Base-by-base conservation (phyloP, 345 rosid species). In the Crucihimalaya himalaica region DNA sequence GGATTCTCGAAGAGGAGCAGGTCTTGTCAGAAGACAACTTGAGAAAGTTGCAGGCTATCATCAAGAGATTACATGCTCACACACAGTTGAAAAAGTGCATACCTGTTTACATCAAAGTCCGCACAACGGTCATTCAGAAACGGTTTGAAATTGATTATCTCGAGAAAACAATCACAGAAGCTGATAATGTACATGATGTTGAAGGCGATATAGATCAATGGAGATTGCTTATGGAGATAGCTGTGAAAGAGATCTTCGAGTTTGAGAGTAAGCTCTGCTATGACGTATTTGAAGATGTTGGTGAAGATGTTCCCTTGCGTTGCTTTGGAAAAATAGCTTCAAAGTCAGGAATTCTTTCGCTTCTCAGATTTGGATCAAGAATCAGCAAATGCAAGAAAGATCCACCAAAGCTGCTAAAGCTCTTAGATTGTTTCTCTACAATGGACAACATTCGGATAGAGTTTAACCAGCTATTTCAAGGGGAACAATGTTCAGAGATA, bases 331-430 rank as follows among this genome's bases (percentile, higher is more conserved):
- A 78, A 60, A 89, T 94, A 39, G 88, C 89, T 48, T 27, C 67
- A 20, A 58, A 74, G 2, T 84, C 96, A 7, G 86, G 87, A 65
- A 70, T 80, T 63, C 16, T 75, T 16, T 74, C 74, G 42, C 87
- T 94, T 29, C 86, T 94, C 27, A 73, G 70, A 39, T 94, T 89
- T 20, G 97, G 92, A 18, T 79, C 47, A 75, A 86, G 79, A 28
- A 77, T 87, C 42, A 71, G 96, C 5, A 78, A 83, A 62, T 64
- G 89, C 71, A 89, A 83, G 83, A 87, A 83, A 69, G 68, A 79
- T 73, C 87, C 96, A 15, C 59, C 68, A 70, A 91, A 88, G 81
- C 85, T 94, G 28, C 55, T 91, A 78, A 86, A 84, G 70, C 88
- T 91, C 58, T 59, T 94, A 58, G 85, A 83, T 28, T 72, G 89